Base-by-base conservation (phyloP, 164 flowering plant genomes). In the Annona cherimola region DNA sequence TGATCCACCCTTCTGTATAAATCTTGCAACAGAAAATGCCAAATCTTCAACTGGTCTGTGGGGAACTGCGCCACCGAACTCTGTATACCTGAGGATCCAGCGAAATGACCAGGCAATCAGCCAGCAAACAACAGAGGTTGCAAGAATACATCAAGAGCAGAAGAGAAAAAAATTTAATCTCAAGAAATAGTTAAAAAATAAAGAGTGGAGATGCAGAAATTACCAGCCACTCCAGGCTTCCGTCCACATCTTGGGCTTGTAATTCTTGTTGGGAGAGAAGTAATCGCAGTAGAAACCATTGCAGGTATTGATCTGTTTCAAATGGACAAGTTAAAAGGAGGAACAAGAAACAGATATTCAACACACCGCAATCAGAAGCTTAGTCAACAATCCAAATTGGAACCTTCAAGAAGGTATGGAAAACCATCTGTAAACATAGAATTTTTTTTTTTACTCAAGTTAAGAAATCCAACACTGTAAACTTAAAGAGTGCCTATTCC, bases 211-310 rank as follows among this genome's bases (percentile, higher is more conserved):
- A 74, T 61, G 12, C 65, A 61, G 18, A 42, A 41, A 4, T 71
- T 86, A 93, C 99, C 99, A 96, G 78, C 96, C 99, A 74, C 97
- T 90, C 99, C 99, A 93, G 61, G 88, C 90, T 86, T 96, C 99
- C 8, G 99, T 96, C 99, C 99, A 96, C 89, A 93, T 88, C 83
- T 92, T 96, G 42, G 99, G 98, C 69, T 96, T 96, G 74, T 88
- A 89, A 43, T 83, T 83, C 81, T 92, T 90, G 84, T 96, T 96
- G 18, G 99, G 98, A 65, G 97, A 80, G 87, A 96, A 96, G 80
- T 89, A 87, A 59, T 96, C 97, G 69, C 98, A 93, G 77, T 96
- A 96, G 83, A 93, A 96, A 42, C 97, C 99, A 84, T 96, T 96
- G 89, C 99, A 96, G 14, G 97, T 72, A 63, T 93, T 96, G 43